phyloP scores from a whole-genome alignment of 768 basidiomycete species.

The Boletales sp. region DNA sequence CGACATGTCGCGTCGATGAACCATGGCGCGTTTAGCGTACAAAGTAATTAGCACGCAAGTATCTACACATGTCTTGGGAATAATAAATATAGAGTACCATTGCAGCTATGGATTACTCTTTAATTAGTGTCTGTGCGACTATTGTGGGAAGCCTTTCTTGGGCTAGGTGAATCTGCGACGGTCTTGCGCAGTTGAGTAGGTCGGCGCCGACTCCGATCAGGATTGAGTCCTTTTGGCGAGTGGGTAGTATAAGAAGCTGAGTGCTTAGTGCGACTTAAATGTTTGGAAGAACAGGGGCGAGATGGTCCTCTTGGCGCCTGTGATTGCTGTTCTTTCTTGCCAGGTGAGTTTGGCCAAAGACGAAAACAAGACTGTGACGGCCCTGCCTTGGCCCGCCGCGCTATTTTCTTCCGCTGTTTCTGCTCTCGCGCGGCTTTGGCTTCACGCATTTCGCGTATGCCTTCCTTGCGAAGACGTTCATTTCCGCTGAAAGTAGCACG shows the following conservation, averaged over 20 bases:
- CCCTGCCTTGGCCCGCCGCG: constrained; percentile 14
- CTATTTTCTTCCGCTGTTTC: constrained; percentile 26
- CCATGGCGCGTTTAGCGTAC: too few species aligned
- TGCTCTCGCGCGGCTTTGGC: constrained; percentile 38
- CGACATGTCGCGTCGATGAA: too few species aligned
- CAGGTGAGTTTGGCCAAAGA: constrained; percentile 27
- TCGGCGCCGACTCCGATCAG: constrained; percentile 11
- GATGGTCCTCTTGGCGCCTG: constrained; percentile 7
- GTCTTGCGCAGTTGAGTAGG: constrained; percentile 16
- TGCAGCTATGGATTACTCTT: constrained; percentile 1
- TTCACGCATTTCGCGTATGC: constrained; percentile 68
- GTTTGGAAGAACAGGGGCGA: constrained; percentile 11
- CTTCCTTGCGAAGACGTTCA: constrained; percentile 58
- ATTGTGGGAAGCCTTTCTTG: constrained; percentile 18
- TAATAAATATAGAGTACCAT: constrained; percentile 15
- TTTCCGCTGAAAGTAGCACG: constrained; percentile 66
- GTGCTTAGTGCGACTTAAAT: constrained; percentile 4
- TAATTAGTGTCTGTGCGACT: constrained; percentile 12
- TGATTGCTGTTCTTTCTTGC: constrained; percentile 10
- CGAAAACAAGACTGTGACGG: constrained; percentile 14
- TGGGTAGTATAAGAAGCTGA: constrained; percentile 10
- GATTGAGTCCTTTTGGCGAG: constrained; percentile 15
- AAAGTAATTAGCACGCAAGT: not conserved
- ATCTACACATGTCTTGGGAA: constrained; percentile 9
- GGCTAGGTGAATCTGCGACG: constrained; percentile 7